phyloP scores from a whole-genome alignment of 2,329 filamentous ascomycete species.

The Cadophora malorum region DNA sequence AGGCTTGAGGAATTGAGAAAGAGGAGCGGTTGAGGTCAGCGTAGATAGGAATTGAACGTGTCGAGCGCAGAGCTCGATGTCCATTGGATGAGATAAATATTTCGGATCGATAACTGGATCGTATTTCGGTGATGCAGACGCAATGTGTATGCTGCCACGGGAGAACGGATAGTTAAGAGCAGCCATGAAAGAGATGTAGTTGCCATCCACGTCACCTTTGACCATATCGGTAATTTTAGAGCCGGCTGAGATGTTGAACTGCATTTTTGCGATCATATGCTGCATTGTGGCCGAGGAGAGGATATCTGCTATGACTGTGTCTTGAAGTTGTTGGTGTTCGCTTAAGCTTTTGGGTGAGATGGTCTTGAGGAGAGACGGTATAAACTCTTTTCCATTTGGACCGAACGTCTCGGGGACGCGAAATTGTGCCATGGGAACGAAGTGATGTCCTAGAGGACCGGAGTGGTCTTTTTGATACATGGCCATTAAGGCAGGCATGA shows the following conservation, averaged over 20 bases:
- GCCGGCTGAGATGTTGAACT: constrained; percentile 28
- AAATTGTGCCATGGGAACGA: constrained; percentile 32
- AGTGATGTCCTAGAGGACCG: constrained; percentile 27
- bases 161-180: constrained; percentile 50
- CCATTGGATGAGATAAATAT: constrained; percentile 52
- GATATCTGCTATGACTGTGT: constrained; percentile 22
- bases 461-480: constrained; percentile 28
- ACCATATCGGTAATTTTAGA: constrained; percentile 27
- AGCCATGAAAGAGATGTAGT: constrained; percentile 37
- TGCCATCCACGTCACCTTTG: constrained; percentile 29
- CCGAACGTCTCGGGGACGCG: constrained; percentile 22
- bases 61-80: constrained; percentile 46
- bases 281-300: constrained; percentile 28
- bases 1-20: constrained; percentile 20
- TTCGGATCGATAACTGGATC: constrained; percentile 51
- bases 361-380: constrained; percentile 16
- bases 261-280: constrained; percentile 30
- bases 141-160: constrained; percentile 51
- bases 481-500: constrained; percentile 28
- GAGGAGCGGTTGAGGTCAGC: constrained; percentile 17
- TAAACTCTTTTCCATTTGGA: constrained; percentile 14
- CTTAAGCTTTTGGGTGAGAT: constrained; percentile 15
- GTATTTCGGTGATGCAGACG: constrained; percentile 45
- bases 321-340: constrained; percentile 18
- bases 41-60: constrained; percentile 27